These are phyloP conservation scores for Cladosporium sp. DNA, from an alignment of 2,329 filamentous ascomycete genomes.

Conservation along the genomic window DNA sequence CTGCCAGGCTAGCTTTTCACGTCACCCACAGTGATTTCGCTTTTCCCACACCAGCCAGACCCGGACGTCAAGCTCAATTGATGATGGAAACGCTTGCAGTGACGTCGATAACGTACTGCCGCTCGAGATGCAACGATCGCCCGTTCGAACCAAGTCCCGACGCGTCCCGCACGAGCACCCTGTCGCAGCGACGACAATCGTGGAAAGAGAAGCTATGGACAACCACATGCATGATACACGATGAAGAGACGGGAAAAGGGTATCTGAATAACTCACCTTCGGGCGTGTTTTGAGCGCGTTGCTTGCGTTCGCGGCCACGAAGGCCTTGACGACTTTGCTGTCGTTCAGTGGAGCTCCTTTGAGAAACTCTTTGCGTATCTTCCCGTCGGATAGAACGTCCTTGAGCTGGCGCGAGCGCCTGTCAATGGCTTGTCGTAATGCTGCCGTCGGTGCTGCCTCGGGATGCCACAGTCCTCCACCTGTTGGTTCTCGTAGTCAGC, in stretches of 20 bases:
- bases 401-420: constrained; percentile 70
- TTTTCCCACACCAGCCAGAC: neutral
- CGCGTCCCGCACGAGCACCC: neutral
- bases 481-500: constrained; percentile 32
- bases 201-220: neutral
- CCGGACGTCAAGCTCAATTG: neutral
- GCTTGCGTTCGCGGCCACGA: constrained; percentile 66
- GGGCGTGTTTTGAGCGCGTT: constrained; percentile 82
- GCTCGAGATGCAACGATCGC: neutral
- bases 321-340: constrained; percentile 66
- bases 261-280: constrained; percentile 60
- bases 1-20: neutral
- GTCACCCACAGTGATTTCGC: neutral
- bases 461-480: constrained; percentile 82
- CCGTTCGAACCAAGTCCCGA: neutral
- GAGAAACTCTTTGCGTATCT: constrained; percentile 66
- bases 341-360: constrained; percentile 56
- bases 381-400: constrained; percentile 60
- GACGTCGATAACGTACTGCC: neutral
- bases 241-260: neutral
- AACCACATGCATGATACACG: neutral
- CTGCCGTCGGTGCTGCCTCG: constrained; percentile 63
- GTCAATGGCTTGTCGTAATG: constrained; percentile 74
- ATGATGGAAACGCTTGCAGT: neutral
- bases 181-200: neutral